Conservation (phyloP, 2,329 filamentous ascomycete species). For the Ciborinia camelliae region DNA sequence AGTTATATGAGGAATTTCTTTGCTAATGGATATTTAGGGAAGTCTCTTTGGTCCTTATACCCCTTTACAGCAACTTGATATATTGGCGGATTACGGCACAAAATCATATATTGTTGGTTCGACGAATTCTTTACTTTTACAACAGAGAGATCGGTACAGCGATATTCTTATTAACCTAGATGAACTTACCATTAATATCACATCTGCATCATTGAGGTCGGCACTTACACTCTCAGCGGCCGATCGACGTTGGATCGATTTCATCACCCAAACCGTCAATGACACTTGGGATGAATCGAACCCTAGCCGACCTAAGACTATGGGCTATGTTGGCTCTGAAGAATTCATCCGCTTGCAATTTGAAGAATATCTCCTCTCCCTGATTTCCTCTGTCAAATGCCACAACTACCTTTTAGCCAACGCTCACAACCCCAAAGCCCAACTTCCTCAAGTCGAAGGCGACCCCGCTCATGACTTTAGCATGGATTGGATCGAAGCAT, state of each 20-base stretch:
- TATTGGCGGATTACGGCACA: conserved; percentile 87
- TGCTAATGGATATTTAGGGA: conserved; percentile 50
- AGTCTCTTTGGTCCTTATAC: conserved; percentile 96
- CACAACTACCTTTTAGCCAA: conserved; percentile 62
- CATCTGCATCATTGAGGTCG: conserved; percentile 70
- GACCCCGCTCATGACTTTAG: conserved; percentile 85
- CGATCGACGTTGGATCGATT: conserved; percentile 95
- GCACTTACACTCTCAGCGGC: conserved; percentile 78
- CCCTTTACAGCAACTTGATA: conserved; percentile 89
- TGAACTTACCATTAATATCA: conserved; percentile 79
- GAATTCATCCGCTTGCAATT: conserved; percentile 97
- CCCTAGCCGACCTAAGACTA: conserved; percentile 83
- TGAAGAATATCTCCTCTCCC: conserved; percentile 88
- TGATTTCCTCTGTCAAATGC: conserved; percentile 87
- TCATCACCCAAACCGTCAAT: conserved; percentile 85
- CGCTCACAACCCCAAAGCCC: conserved; percentile 54
- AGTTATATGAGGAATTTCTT: not conserved
- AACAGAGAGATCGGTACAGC: conserved; percentile 93
- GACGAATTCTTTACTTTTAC: conserved; percentile 88
- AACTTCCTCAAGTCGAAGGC: conserved; percentile 67
- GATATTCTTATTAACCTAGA: conserved; percentile 96
- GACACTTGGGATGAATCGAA: conserved; percentile 96
- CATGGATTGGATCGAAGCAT: conserved; percentile 78
- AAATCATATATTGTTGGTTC: conserved; percentile 98
- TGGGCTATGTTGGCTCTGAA: conserved; percentile 93